Conservation (phyloP, 192 early-diverging fungal genomes). For the Coemansia umbellata region DNA sequence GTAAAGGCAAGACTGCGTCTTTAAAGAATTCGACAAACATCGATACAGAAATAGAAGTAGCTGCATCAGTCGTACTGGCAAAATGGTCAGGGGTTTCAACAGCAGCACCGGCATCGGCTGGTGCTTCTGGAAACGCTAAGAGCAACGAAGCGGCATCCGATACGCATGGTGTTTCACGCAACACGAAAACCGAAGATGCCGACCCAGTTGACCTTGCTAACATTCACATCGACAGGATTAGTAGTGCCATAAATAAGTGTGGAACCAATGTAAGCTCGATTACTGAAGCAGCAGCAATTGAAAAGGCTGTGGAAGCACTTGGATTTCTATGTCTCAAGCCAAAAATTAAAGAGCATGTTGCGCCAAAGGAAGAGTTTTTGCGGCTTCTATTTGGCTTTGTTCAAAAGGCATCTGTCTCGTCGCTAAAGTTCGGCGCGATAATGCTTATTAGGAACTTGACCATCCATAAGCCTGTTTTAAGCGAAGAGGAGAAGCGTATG, state of each 20-base stretch:
- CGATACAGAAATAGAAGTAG: conserved; percentile 52
- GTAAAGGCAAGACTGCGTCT: conserved; percentile 45
- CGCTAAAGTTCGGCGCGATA: conserved; percentile 68
- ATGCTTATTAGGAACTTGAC: conserved; percentile 79
- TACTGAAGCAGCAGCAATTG: conserved; percentile 14
- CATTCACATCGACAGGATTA: conserved; percentile 27
- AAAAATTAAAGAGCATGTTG: conserved; percentile 65
- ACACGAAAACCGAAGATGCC: conserved; percentile 3
- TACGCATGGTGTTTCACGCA: not conserved
- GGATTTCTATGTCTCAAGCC: conserved; percentile 75
- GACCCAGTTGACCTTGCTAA: conserved; percentile 33
- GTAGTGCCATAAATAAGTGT: not conserved
- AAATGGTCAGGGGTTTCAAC: conserved; percentile 56
- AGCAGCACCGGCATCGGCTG: conserved; percentile 14
- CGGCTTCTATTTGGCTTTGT: conserved; percentile 54
- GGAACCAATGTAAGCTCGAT: not conserved
- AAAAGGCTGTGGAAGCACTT: conserved; percentile 72
- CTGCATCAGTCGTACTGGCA: conserved; percentile 58
- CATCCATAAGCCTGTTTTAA: conserved; percentile 59
- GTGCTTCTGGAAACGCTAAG: not conserved
- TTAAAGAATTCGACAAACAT: conserved; percentile 7
- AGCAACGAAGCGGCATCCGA: not conserved
- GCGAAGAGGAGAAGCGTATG: conserved; percentile 78
- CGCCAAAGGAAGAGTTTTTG: conserved; percentile 56
- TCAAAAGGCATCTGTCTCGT: conserved; percentile 38